Evolutionary conservation across 192 early-diverging fungal genomes (phyloP), one percentile per base, ranked within the genome.

Genomic region (Coemansia sp.): DNA sequence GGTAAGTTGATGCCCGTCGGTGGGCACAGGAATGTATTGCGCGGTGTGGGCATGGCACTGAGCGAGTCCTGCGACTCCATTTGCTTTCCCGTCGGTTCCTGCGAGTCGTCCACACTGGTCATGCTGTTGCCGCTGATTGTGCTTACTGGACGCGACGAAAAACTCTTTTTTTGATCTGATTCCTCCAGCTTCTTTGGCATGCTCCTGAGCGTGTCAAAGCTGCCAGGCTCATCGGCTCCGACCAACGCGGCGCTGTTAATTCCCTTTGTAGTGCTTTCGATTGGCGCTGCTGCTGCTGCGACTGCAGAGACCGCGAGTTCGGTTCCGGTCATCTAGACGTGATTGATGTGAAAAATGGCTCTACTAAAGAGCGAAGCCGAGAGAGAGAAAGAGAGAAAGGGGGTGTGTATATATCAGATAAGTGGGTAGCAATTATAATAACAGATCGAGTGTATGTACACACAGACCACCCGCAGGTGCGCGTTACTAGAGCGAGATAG

Each of bases 1-100:
- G 59, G 9, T 25, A 78, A 56, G 51, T 59, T 71, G 40, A 78
- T 53, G 13, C 69, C 75, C 4, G 69, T 65, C 13, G 75, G 75
- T 61, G 75, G 75, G 59, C 55, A 62, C 59, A 78, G 30, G 55
- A 78, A 68, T 0, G 75, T 78, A 27, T 68, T 78, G 41, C 75
- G 75, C 46, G 75, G 75, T 44, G 75, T 78, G 12, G 75, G 65
- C 75, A 78, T 71, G 13, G 75, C 46, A 62, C 75, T 68, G 41
- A 78, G 51, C 62, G 75, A 78, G 51, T 65, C 75, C 27, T 62
- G 64, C 55, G 58, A 62, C 50, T 78, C 75, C 8, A 23, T 33
- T 17, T 67, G 57, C 59, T 59, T 71, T 53, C 42, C 53, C 12
- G 53, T 1, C 9, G 21, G 19, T 25, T 58, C 63, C 8, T 56